Evolutionary conservation across 106 monocot species (phyloP), one percentile per base, ranked within the genome.

Genomic region (Platanthera zijinensis): DNA sequence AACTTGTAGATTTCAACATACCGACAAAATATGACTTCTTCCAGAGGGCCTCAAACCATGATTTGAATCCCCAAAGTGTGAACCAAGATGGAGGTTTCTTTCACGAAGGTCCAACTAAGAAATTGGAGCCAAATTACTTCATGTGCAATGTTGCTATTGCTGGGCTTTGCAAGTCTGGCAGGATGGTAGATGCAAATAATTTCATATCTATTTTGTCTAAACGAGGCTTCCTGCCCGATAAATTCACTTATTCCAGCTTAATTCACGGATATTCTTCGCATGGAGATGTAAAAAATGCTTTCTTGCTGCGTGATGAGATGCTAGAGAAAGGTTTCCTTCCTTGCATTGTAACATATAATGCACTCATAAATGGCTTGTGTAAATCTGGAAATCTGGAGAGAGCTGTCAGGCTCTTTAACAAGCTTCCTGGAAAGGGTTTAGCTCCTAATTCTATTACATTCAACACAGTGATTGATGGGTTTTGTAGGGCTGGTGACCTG

Each of bases 291-390:
- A 75, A 89, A 72, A 74, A 85, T 74, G 90, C 96, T 80, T 96
- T 96, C 84, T 75, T 80, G 21, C 77, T 93, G 46, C 80, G 90
- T 39, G 90, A 96, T 87, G 89, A 89, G 71, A 93, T 96, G 96
- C 68, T 89, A 17, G 83, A 15, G 62, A 85, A 74, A 13, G 96
- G 93, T 50, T 28, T 90, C 13, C 12, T 71, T 50, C 93, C 96
- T 39, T 81, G 84, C 72, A 80, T 96, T 77, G 84, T 84, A 18
- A 87, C 89, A 11, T 96, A 96, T 30, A 96, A 96, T 91, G 79
- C 96, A 74, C 90, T 96, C 22, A 85, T 96, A 14, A 85, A 89
- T 93, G 96, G 96, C 69, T 76, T 96, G n/a, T 93, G 90, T 78
- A 96, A 90, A 74, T 93, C 90, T 52, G 87, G 89, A 52, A 89